Conservation (phyloP, 2,329 filamentous ascomycete genomes). For the Pseudopyrenochaeta lycopersici region DNA sequence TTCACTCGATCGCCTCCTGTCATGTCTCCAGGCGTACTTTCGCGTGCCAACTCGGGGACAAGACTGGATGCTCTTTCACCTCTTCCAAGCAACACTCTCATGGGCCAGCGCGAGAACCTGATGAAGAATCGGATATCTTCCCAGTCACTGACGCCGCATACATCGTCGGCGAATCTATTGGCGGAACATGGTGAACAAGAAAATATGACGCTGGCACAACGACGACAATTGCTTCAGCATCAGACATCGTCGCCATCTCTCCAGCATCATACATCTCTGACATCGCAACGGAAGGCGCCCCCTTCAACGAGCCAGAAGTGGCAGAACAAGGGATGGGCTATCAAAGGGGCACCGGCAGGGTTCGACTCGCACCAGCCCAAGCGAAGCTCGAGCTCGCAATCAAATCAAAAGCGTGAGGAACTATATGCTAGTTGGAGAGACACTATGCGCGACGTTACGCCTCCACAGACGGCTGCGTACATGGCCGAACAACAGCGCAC, state of each 20-base stretch:
- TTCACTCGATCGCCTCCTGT: constrained; percentile 30
- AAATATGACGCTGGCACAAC: constrained; percentile 75
- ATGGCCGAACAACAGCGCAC: constrained; percentile 49
- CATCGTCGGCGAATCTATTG: constrained; percentile 38
- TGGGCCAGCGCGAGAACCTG: constrained; percentile 64
- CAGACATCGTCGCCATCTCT: constrained; percentile 25
- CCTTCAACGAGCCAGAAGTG: constrained; percentile 42
- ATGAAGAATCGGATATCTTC: constrained; percentile 54
- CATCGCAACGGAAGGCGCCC: constrained; percentile 22
- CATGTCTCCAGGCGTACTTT: constrained; percentile 20
- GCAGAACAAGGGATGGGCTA: constrained; percentile 38
- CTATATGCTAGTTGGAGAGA: constrained; percentile 48
- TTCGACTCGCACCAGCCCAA: constrained; percentile 52
- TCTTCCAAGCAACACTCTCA: constrained; percentile 56
- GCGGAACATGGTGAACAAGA: constrained; percentile 57
- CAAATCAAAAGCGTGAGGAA: constrained; percentile 43
- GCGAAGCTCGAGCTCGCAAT: constrained; percentile 33
- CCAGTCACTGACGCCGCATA: constrained; percentile 46
- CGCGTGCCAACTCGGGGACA: constrained; percentile 29
- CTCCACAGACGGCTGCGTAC: constrained; percentile 25
- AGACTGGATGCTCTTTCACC: constrained; percentile 29
- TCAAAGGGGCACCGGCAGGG: constrained; percentile 30
- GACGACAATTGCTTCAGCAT: constrained; percentile 54
- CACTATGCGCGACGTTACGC: constrained; percentile 37
- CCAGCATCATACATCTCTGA: constrained; percentile 17